Percentiles rank a stretch among this genome's conserved stretches.
phyloP scores from a whole-genome alignment of 2,329 filamentous ascomycete genomes.

The Exophiala xenobiotica region DNA sequence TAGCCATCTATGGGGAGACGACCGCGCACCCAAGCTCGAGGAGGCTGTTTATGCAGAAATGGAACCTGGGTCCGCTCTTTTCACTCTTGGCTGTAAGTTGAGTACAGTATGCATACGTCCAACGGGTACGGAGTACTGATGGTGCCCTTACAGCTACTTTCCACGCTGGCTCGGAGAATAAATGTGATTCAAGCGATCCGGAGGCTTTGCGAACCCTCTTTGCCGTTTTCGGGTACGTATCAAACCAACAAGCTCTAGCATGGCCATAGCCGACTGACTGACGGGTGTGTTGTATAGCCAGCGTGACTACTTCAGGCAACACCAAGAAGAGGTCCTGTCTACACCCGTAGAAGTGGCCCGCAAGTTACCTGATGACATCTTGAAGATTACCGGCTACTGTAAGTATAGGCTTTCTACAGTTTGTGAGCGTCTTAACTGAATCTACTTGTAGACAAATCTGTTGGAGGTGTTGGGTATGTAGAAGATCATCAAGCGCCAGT shows the following conservation, averaged over 20 bases:
- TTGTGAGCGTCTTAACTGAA: background rate
- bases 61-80: conserved; percentile 37
- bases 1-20: conserved; percentile 29
- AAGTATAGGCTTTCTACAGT: background rate
- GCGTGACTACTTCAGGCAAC: conserved; percentile 5
- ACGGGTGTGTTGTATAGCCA: background rate
- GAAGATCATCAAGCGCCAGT: conserved; percentile 4
- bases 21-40: conserved; percentile 18
- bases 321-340: conserved; percentile 2
- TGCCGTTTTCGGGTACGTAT: conserved; percentile 2
- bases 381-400: conserved; percentile 4
- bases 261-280: background rate
- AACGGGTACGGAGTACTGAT: background rate
- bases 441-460: background rate
- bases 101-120: background rate
- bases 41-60: conserved; percentile 33
- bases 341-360: conserved; percentile 1
- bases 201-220: background rate
- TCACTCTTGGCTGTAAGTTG: conserved; percentile 32
- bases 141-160: background rate
- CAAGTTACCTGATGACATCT: conserved; percentile 4
- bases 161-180: background rate
- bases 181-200: conserved; percentile 1
- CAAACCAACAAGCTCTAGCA: background rate
- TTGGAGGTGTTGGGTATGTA: conserved; percentile 1